Evolutionary conservation across 805 yeast genomes (phyloP), one percentile per base, ranked within the genome.

Genomic region (Kodamaea sagamina): DNA sequence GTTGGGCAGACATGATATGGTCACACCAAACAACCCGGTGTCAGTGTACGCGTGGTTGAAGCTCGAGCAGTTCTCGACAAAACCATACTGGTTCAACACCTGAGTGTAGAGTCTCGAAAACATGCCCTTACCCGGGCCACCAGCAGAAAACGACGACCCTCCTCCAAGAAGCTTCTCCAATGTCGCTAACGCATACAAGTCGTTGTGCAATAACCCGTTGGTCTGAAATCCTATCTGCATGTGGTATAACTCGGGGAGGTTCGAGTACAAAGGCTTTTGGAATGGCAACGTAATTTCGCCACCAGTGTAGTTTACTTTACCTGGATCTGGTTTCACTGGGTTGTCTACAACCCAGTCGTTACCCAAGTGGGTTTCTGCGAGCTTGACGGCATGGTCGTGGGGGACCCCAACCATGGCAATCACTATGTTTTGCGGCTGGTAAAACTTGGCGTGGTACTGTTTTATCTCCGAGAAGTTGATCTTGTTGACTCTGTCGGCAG

Each of bases 121-220:
- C 98, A 93, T 90, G 3, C 99, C 99, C 65, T 93, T 93, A 42
- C 99, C 99, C 12, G 99, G 99, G 0, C 99, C 99, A 51, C 99
- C 99, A 7, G 99, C 98, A 13, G 95, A 84, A 59, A 93, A 93
- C 1, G 98, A 89, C 4, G 97, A 95, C 44, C 98, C 99, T 27
- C 98, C 97, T 32, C 99, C 99, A 10, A 93, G 69, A 16, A 92
- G 71, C 47, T 90, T 88, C 61, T 93, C 98, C 45, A 93, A 72
- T 1, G 89, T 82, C 1, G 98, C 97, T 29, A 89, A 70, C 1
- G 96, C 95, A 57, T 93, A 93, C 34, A 90, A 81, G 54, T 93
- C 97, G 13, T 87, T 88, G 58, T 86, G 83, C 40, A 80, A 77
- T 24, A 89, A 83, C 1, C 96, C 84, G 2, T 86, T 72, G 17